A percentile compares a stretch with the other conserved stretches of the same genome.
These are phyloP conservation scores for Clarireedia homoeocarpa DNA, from an alignment of 2,329 filamentous ascomycete species.

Conservation along the genomic window DNA sequence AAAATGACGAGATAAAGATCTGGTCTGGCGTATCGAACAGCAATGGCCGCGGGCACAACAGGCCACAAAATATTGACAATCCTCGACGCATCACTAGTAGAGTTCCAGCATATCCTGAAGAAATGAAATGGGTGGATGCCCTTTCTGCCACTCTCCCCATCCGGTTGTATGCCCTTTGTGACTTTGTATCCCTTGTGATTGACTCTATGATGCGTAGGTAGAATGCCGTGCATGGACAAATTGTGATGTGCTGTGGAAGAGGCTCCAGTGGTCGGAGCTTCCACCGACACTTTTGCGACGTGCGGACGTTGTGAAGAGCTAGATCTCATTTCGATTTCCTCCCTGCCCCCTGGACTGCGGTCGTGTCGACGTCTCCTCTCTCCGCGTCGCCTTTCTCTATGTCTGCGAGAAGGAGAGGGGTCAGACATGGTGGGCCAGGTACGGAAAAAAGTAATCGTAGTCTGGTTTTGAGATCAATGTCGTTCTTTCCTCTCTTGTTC, in stretches of 20 bases:
- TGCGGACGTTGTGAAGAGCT: background rate
- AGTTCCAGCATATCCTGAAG: conserved; percentile 54
- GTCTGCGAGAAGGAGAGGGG: too few relatives aligned
- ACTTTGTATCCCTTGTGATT: conserved; percentile 22
- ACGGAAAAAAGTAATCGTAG: background rate
- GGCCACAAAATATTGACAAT: conserved; percentile 68
- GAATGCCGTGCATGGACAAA: conserved; percentile 1
- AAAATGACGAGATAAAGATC: conserved; percentile 58
- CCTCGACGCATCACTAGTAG: conserved; percentile 55
- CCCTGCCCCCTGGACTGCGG: background rate
- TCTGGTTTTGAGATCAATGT: background rate
- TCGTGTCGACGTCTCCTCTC: background rate
- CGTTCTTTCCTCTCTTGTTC: background rate
- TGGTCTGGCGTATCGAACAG: conserved; percentile 46
- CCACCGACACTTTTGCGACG: conserved; percentile 4
- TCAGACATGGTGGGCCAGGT: background rate
- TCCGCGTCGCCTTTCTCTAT: background rate
- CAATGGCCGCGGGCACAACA: conserved; percentile 63
- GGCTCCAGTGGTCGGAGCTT: background rate
- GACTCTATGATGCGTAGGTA: conserved; percentile 8
- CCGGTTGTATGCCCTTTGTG: conserved; percentile 33
- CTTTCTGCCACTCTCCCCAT: conserved; percentile 60
- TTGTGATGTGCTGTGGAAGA: conserved; percentile 7
- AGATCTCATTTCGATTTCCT: conserved; percentile 8
- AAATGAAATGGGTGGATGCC: conserved; percentile 60